These are phyloP conservation scores for Trifolium dubium DNA, from an alignment of 306 rosid genomes.

Conservation along the genomic window DNA sequence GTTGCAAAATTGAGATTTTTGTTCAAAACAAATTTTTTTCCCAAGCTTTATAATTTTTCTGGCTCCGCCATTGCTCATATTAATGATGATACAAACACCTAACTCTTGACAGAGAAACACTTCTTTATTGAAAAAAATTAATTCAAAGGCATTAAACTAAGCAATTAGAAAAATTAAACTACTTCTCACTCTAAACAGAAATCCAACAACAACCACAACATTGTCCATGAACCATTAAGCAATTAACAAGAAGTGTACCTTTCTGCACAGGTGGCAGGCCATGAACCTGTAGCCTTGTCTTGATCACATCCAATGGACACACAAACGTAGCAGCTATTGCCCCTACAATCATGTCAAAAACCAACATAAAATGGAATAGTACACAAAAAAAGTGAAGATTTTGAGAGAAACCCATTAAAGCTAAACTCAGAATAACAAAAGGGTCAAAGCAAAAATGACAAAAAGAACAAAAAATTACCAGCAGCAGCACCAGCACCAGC, in stretches of 20 bases:
- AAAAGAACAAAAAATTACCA: slow-evolving; percentile 50
- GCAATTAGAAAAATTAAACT: slow-evolving; percentile 1
- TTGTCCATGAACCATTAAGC: slow-evolving; percentile 4
- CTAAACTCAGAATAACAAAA: slow-evolving; percentile 11
- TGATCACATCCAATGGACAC: slow-evolving; percentile 97
- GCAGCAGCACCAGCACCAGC: slow-evolving; percentile 94
- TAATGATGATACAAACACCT: slow-evolving; percentile 10
- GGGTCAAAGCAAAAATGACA: slow-evolving; percentile 6
- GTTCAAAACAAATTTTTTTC: too few species aligned
- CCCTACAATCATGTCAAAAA: slow-evolving; percentile 51
- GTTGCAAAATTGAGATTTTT: too few species aligned
- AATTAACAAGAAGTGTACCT: slow-evolving; percentile 53
- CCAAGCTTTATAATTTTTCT: too few species aligned
- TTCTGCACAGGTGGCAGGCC: slow-evolving; percentile 78
- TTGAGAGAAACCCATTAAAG: slow-evolving; percentile 45
- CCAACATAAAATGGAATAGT: neutral
- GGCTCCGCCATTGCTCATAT: too few species aligned
- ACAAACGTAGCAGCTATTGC: slow-evolving; percentile 93
- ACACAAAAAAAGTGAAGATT: slow-evolving; percentile 15
- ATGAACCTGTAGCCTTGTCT: slow-evolving; percentile 95
- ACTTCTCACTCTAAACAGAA: slow-evolving; percentile 7
- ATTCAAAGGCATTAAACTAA: neutral
- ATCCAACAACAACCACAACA: slow-evolving; percentile 29
- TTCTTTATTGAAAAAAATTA: neutral
- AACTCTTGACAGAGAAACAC: slow-evolving; percentile 17